A percentile compares a stretch with the other conserved stretches of the same genome.
phyloP scores from a whole-genome alignment of 176 grass and related monocot species.

The Hordeum vulgare region DNA sequence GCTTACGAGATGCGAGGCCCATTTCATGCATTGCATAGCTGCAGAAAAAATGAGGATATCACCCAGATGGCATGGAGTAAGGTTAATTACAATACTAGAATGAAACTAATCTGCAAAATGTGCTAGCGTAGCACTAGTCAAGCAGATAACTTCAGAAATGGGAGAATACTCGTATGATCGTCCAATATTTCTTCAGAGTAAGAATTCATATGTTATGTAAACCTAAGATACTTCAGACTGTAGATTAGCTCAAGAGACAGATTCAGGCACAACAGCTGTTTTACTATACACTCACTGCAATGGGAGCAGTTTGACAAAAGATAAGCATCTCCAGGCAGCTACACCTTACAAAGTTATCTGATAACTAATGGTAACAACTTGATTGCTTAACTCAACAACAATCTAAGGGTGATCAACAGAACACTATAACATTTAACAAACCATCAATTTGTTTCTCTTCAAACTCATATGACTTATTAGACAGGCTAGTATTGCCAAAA shows the following conservation, averaged over 20 bases:
- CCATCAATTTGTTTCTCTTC: neutral
- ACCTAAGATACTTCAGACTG: neutral
- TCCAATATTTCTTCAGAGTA: neutral
- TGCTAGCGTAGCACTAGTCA: neutral
- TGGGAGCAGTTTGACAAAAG: neutral
- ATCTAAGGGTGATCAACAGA: neutral
- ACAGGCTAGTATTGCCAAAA: neutral
- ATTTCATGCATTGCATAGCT: constrained; percentile 98
- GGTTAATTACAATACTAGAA: constrained; percentile 4
- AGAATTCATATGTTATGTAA: neutral
- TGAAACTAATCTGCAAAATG: neutral
- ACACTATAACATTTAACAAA: neutral
- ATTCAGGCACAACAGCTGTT: neutral
- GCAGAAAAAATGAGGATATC: constrained; percentile 16
- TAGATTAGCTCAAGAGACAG: constrained; percentile 10
- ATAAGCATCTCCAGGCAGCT: neutral
- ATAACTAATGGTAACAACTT: neutral
- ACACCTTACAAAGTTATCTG: neutral
- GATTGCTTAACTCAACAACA: constrained; percentile 2
- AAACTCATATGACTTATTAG: neutral
- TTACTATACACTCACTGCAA: neutral
- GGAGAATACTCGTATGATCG: neutral
- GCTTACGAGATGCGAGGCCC: constrained; percentile 84
- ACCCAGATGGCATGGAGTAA: constrained; percentile 9
- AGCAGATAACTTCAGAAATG: neutral